phyloP scores from a whole-genome alignment of 2,329 filamentous ascomycete genomes.

The Dothideomycetes sp. region DNA sequence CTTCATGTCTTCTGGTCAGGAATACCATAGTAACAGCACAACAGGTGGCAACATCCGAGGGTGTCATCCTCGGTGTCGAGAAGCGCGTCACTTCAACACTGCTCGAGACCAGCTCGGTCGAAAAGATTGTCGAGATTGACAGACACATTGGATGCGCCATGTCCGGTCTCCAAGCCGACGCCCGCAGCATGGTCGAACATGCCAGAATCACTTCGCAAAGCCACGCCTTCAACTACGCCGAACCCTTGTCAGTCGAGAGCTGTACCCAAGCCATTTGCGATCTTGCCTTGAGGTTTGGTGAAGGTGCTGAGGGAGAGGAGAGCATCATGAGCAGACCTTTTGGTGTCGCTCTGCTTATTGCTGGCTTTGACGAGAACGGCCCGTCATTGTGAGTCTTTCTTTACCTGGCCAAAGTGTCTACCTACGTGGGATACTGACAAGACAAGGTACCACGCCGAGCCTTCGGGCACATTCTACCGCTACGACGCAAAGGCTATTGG shows the following conservation, averaged over 20 bases:
- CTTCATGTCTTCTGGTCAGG: background rate
- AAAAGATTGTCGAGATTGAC: slow-evolving; percentile 99
- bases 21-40: slow-evolving; percentile 5
- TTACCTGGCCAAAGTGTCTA: slow-evolving; percentile 1
- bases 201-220: slow-evolving; percentile 95
- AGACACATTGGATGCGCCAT: slow-evolving; percentile 98
- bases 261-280: slow-evolving; percentile 99
- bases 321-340: slow-evolving; percentile 98
- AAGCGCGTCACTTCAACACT: slow-evolving; percentile 97
- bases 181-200: slow-evolving; percentile 95
- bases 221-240: slow-evolving; percentile 96
- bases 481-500: slow-evolving; percentile 99
- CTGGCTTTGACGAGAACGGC: slow-evolving; percentile 93
- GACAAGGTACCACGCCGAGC: slow-evolving; percentile 85
- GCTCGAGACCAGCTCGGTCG: slow-evolving; percentile 93
- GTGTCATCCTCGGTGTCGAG: slow-evolving; percentile 93
- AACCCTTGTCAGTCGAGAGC: slow-evolving; percentile 89
- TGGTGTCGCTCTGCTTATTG: slow-evolving; percentile 91
- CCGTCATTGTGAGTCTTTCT: slow-evolving; percentile 60
- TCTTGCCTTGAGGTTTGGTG: slow-evolving; percentile 87
- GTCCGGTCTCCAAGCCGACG: slow-evolving; percentile 94
- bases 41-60: slow-evolving; percentile 79
- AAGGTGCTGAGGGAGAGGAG: slow-evolving; percentile 85
- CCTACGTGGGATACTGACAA: background rate
- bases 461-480: slow-evolving; percentile 95